Evolutionary conservation across 768 basidiomycete genomes (phyloP).

Genomic region (Xerocomus potaroensis): DNA sequence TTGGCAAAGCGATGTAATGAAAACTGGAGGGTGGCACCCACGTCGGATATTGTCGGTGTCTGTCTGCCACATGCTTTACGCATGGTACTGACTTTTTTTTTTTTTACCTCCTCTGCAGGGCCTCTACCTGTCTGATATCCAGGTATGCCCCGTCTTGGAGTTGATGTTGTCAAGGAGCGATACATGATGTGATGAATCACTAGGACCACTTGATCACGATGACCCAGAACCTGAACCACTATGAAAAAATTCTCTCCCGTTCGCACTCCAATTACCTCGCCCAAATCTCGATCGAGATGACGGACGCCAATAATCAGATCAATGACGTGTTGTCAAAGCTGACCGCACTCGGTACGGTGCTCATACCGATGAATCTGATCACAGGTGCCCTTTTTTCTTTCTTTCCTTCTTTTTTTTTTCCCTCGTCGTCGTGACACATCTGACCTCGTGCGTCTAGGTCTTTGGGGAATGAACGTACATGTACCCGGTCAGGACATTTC

Average conservation of each 20-base stretch:
- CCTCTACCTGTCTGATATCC: constrained; percentile 92
- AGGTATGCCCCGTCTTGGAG: constrained; percentile 40
- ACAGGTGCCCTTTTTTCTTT: too few species aligned
- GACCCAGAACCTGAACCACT: constrained; percentile 99
- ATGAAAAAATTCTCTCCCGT: constrained; percentile 97
- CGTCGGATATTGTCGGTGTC: constrained; percentile 82
- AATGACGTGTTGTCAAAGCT: constrained; percentile 97
- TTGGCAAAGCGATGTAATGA: constrained; percentile 97
- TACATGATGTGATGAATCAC: neutral
- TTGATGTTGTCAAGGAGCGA: neutral
- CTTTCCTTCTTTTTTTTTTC: constrained; percentile 13
- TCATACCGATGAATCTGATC: constrained; percentile 95
- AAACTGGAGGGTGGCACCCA: constrained; percentile 97
- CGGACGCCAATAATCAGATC: constrained; percentile 99
- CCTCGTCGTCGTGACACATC: neutral
- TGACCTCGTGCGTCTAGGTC: constrained; percentile 40
- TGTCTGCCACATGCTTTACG: neutral
- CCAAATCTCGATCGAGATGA: constrained; percentile 99
- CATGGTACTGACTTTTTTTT: neutral
- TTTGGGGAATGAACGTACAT: constrained; percentile 99
- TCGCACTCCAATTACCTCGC: constrained; percentile 99
- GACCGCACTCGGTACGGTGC: constrained; percentile 94
- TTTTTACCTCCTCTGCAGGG: too few species aligned
- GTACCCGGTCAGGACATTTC: constrained; percentile 78
- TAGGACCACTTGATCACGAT: constrained; percentile 98